Base-by-base conservation (phyloP, 306 rosid species). In the Cucurbita ficifolia region DNA sequence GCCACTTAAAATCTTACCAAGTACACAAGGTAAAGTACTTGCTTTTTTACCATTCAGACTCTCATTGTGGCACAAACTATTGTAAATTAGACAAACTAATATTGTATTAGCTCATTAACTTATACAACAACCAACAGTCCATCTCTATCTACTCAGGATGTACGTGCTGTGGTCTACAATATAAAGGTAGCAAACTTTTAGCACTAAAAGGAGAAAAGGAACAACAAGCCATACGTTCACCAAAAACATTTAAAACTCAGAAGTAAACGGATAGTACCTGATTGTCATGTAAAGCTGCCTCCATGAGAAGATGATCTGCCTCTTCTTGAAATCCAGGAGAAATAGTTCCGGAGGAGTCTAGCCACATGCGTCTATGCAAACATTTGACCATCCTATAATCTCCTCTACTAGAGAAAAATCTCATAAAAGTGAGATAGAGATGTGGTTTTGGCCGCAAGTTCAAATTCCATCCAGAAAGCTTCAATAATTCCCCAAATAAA, bases 221-320 rank as follows among this genome's bases (percentile, higher is more conserved):
- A 60, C 52, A 42, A 12, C 8, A 67, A 10, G 54, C 10, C 16
- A 42, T 18, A 6, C 10, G 24, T 45, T 43, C 10, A 12, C 12
- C 68, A 60, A 8, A 60, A 35, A 60, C 18, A 60, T 60, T 58
- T 52, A 52, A 52, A n/a, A 17, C n/a, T 59, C 4, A 64, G 7
- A 49, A 48, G 58, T 24, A 46, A 9, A 46, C 49, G 68, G 55
- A 36, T 49, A 54, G 51, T 81, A 91, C 97, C 96, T 86, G 89
- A 56, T 89, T 88, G 68, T 78, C 82, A 76, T 87, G 86, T 67
- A 91, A 78, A 53, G 88, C 91, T 49, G 96, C 92, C 83, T 89
- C 97, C 96, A 89, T 89, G 58, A 89, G 87, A 83, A 91, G 97
- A 84, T 89, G 89, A 85, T 87, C 90, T 13, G 97, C 88, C 86